These are phyloP conservation scores for Calonectria pauciramosa DNA, from an alignment of 2,329 filamentous ascomycete species.

Conservation along the genomic window DNA sequence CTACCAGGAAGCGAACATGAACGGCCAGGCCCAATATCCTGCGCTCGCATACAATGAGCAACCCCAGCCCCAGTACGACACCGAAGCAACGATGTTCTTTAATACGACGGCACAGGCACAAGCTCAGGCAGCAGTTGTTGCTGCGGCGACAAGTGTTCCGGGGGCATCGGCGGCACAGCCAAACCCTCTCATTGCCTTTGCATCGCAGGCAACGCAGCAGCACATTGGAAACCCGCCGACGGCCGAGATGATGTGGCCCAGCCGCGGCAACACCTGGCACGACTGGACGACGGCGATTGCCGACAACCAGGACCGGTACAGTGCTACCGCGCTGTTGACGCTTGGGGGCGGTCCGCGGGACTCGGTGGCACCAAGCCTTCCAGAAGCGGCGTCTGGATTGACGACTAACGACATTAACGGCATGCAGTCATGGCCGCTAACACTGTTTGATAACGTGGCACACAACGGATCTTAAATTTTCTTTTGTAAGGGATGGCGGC, in stretches of 20 bases:
- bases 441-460: constrained; percentile 48
- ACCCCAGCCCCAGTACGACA: constrained; percentile 44
- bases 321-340: constrained; percentile 63
- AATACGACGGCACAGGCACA: constrained; percentile 38
- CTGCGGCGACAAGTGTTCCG: constrained; percentile 39
- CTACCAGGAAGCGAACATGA: constrained; percentile 46
- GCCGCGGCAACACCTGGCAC: constrained; percentile 63
- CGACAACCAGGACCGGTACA: constrained; percentile 64
- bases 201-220: constrained; percentile 54
- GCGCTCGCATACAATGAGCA: constrained; percentile 49
- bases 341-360: constrained; percentile 53
- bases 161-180: constrained; percentile 42
- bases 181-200: constrained; percentile 57
- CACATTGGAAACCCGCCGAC: constrained; percentile 45
- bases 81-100: constrained; percentile 48
- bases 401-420: constrained; percentile 45
- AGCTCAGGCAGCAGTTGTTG: constrained; percentile 26
- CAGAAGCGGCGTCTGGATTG: constrained; percentile 32
- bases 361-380: constrained; percentile 29
- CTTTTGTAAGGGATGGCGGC: constrained; percentile 6
- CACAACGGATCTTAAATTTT: constrained; percentile 43
- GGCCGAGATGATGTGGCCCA: constrained; percentile 51
- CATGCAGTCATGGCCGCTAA: constrained; percentile 50
- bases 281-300: constrained; percentile 68
- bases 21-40: constrained; percentile 48